Evolutionary conservation across 345 rosid species (phyloP), one percentile per base, ranked within the genome.

Genomic region (Cardamine occulta): DNA sequence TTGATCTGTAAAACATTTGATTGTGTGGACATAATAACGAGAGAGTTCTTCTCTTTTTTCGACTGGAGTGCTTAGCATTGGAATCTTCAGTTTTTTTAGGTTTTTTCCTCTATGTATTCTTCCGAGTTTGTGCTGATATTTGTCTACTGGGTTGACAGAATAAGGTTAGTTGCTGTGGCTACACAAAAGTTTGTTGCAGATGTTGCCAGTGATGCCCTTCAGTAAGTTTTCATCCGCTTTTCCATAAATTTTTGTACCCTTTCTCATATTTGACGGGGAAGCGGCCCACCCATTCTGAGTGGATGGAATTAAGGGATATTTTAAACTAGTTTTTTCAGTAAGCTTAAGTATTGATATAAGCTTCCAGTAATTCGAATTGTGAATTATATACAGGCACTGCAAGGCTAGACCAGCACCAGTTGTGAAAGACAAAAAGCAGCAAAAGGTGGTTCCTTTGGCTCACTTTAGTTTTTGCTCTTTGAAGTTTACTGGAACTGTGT

Each of bases 381-480:
- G 53, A 78, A 32, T 7, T 35, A 51, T 11, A 17, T 78, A 76
- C 74, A 92, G 96, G 88, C 97, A 91, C 53, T 94, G 97, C 88
- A 90, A 86, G 87, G 98, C 98, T 70, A 88, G 98, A 74, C 97
- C 83, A 73, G 72, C 91, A 60, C 65, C 97, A 24, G 83, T 92
- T 17, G 92, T 89, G 40, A 94, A 92, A 86, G 99, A 94, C 85
- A 94, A 94, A 82, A 94, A 91, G 85, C 96, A 87, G 85, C 97
- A 90, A 80, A 94, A 94, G 96, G 97, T 94, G 60, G 57, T 52
- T 52, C 79, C 17, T 44, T 6, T 55, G 9, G 18, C 19, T 10
- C 28, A 5, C 3, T 48, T 66, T 12, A 6, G 32, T 15, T 42
- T 52, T 35, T 4, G 63, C 26, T 57, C 49, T 63, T 28, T 74